A percentile compares a stretch with the other conserved stretches of the same genome.
Conservation (phyloP, 108 stramenopile genomes). For the Heterococcus sp. region DNA sequence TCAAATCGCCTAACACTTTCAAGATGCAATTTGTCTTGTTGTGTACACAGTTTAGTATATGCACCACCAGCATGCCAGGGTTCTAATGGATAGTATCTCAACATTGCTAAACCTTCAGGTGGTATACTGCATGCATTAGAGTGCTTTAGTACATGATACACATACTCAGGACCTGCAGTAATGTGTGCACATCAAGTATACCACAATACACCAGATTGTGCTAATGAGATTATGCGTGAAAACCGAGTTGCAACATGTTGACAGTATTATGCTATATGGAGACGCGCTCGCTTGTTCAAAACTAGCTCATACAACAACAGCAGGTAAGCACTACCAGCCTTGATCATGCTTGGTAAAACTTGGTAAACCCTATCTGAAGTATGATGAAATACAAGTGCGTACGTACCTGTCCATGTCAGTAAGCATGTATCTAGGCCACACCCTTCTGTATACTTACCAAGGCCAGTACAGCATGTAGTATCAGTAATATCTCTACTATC, state of each 20-base stretch:
- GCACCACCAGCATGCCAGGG: constrained; percentile 29
- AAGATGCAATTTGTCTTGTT: background rate
- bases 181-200: too few species aligned
- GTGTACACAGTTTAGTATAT: background rate
- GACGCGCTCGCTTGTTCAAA: too few species aligned
- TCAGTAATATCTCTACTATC: constrained; percentile 9
- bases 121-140: background rate
- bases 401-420: background rate
- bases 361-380: too few species aligned
- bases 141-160: constrained; percentile 17
- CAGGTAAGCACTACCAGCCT: too few species aligned
- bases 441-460: constrained; percentile 6
- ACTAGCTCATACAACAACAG: too few species aligned
- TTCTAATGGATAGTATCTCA: constrained; percentile 18
- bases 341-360: too few species aligned
- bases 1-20: constrained; percentile 10
- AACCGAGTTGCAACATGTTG: too few species aligned
- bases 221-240: too few species aligned
- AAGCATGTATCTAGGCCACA: constrained; percentile 14
- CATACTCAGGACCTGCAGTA: constrained; percentile 30
- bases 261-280: too few species aligned
- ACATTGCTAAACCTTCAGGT: constrained; percentile 25
- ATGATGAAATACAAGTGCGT: too few species aligned
- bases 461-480: background rate
- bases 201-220: too few species aligned